These are phyloP conservation scores for Xylaria sp. DNA, from an alignment of 2,329 filamentous ascomycete genomes.

Conservation along the genomic window DNA sequence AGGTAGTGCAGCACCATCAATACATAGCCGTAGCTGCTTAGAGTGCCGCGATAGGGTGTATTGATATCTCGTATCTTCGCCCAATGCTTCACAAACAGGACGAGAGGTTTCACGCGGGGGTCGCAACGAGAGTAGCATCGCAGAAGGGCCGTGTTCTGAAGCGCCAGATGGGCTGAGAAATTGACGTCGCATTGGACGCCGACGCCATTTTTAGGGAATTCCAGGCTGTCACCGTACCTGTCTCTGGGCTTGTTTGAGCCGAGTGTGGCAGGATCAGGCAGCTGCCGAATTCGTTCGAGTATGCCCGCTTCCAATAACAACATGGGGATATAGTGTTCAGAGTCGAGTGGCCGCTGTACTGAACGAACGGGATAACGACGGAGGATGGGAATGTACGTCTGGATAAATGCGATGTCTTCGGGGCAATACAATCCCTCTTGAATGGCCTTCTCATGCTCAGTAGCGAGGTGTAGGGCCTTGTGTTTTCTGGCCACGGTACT, in stretches of 20 bases:
- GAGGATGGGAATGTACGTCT: slow-evolving; percentile 48
- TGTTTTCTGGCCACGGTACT: slow-evolving; percentile 44
- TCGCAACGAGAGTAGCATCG: slow-evolving; percentile 80
- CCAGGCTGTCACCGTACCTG: slow-evolving; percentile 55
- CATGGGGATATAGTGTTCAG: slow-evolving; percentile 37
- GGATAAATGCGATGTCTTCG: slow-evolving; percentile 35
- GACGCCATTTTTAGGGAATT: slow-evolving; percentile 69
- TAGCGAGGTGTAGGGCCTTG: slow-evolving; percentile 50
- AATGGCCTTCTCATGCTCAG: slow-evolving; percentile 51
- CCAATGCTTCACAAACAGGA: slow-evolving; percentile 88
- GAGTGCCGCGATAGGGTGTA: slow-evolving; percentile 75
- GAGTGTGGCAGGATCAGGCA: slow-evolving; percentile 48
- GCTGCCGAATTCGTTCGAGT: slow-evolving; percentile 39
- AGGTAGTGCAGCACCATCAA: slow-evolving; percentile 90
- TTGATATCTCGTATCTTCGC: slow-evolving; percentile 82
- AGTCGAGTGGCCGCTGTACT: slow-evolving; percentile 19
- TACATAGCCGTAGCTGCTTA: slow-evolving; percentile 87
- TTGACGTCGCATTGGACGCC: slow-evolving; percentile 93
- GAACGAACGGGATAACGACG: slow-evolving; percentile 34
- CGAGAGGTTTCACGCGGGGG: slow-evolving; percentile 67
- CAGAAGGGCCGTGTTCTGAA: slow-evolving; percentile 78
- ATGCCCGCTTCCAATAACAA: slow-evolving; percentile 31
- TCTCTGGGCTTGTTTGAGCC: slow-evolving; percentile 48
- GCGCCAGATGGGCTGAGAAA: slow-evolving; percentile 75
- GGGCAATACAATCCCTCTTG: slow-evolving; percentile 43